A percentile compares a stretch with the other conserved stretches of the same genome.
These are phyloP conservation scores for Trichoderma reesei DNA, from an alignment of 495 filamentous ascomycete genomes.

Conservation along the genomic window DNA sequence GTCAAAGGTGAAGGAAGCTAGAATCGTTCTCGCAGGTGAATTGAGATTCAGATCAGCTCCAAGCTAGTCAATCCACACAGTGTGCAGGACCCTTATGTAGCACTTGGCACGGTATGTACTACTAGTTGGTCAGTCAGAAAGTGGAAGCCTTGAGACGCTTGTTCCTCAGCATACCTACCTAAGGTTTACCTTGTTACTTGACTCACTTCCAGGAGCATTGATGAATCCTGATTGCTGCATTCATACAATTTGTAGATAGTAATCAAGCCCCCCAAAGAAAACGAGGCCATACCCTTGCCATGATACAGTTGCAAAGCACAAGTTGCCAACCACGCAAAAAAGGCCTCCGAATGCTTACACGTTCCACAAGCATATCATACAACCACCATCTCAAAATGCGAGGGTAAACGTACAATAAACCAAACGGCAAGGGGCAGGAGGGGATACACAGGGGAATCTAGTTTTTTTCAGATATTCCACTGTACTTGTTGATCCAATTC, in stretches of 20 bases:
- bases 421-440: neutral
- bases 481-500: conserved; percentile 80
- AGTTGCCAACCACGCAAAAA: neutral
- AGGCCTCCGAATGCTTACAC: neutral
- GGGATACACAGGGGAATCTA: neutral
- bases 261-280: neutral
- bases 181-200: no score
- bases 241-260: neutral
- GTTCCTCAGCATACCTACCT: no score
- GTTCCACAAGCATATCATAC: neutral
- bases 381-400: neutral
- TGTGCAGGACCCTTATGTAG: no score
- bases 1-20: neutral
- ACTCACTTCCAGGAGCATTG: no score
- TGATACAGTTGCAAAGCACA: no score
- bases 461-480: conserved; percentile 38
- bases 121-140: no score
- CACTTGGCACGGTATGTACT: no score
- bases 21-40: neutral
- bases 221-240: no score
- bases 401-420: neutral
- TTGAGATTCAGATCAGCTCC: neutral
- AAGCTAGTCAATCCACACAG: neutral
- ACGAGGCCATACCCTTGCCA: neutral
- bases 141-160: no score